Conservation (phyloP, 106 monocot species). For the Hemerocallis citrina region DNA sequence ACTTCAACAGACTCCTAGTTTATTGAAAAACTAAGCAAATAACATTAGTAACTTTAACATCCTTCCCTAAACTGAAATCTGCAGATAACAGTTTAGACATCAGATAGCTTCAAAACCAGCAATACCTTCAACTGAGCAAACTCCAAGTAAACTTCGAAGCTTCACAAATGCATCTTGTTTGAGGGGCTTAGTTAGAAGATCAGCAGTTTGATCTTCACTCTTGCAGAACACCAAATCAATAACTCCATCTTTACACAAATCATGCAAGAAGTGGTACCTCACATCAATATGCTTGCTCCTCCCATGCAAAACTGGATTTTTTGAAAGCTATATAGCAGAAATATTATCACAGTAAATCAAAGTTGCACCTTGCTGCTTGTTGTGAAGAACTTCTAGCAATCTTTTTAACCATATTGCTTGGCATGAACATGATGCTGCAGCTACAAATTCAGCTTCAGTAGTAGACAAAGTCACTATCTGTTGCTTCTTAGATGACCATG, state of each 20-base stretch:
- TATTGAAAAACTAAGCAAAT: too few relatives aligned
- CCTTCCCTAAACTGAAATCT: too few relatives aligned
- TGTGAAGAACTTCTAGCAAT: not conserved
- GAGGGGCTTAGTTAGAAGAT: conserved; percentile 9
- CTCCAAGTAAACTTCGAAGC: too few relatives aligned
- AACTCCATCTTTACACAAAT: not conserved
- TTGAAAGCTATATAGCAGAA: not conserved
- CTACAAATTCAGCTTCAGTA: conserved; percentile 2
- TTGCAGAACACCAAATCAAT: not conserved
- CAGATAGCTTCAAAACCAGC: too few relatives aligned
- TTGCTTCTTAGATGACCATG: conserved; percentile 13
- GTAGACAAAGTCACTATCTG: not conserved
- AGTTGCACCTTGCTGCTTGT: not conserved
- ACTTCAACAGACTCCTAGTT: too few relatives aligned
- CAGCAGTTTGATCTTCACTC: conserved; percentile 3
- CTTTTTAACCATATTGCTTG: conserved; percentile 1
- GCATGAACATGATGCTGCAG: not conserved
- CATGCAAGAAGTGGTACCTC: conserved; percentile 3
- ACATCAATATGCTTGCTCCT: not conserved
- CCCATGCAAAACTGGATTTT: conserved; percentile 7
- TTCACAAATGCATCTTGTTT: not conserved
- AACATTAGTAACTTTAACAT: too few relatives aligned
- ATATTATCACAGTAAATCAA: conserved; percentile 4
- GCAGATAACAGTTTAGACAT: too few relatives aligned
- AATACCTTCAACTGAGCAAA: too few relatives aligned